phyloP scores from a whole-genome alignment of 805 yeast genomes.

The Metschnikowia bowlesiae region DNA sequence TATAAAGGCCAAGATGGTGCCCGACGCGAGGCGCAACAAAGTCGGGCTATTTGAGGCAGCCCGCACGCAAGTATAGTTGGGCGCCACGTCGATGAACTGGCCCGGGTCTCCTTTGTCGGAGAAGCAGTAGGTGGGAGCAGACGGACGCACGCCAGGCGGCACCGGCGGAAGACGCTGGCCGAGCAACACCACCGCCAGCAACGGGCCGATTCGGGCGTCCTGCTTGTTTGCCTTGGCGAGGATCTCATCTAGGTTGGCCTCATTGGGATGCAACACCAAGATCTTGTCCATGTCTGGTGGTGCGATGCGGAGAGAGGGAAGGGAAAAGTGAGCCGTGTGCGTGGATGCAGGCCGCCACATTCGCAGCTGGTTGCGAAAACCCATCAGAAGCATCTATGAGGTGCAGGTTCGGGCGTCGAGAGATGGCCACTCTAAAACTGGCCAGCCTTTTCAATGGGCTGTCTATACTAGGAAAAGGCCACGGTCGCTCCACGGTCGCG shows the following conservation, averaged over 20 bases:
- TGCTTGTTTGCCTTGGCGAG: conserved; percentile 44
- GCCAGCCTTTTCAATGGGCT: too few species aligned
- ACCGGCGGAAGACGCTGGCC: conserved; percentile 29
- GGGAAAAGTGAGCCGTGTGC: too few species aligned
- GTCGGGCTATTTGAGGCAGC: conserved; percentile 25
- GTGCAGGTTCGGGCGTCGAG: too few species aligned
- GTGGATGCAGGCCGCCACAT: too few species aligned
- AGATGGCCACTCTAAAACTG: too few species aligned
- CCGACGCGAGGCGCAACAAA: conserved; percentile 35
- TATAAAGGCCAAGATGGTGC: conserved; percentile 46
- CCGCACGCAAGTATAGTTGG: conserved; percentile 28
- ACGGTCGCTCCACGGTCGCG: too few species aligned
- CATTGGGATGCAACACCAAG: conserved; percentile 45
- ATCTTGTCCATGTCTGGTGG: conserved; percentile 23
- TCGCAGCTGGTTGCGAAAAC: too few species aligned
- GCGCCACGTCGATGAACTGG: conserved; percentile 20
- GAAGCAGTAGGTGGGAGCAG: conserved; percentile 25
- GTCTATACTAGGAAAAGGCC: too few species aligned
- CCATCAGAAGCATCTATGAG: too few species aligned
- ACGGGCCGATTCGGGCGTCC: conserved; percentile 61
- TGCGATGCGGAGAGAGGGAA: too few species aligned
- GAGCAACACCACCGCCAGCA: conserved; percentile 49
- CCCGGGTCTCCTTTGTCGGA: conserved; percentile 11
- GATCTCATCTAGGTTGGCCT: conserved; percentile 39
- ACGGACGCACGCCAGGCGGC: conserved; percentile 19